Evolutionary conservation across 1,284 basidiomycete species (phyloP).

Genomic region (Jaminaea rosea): DNA sequence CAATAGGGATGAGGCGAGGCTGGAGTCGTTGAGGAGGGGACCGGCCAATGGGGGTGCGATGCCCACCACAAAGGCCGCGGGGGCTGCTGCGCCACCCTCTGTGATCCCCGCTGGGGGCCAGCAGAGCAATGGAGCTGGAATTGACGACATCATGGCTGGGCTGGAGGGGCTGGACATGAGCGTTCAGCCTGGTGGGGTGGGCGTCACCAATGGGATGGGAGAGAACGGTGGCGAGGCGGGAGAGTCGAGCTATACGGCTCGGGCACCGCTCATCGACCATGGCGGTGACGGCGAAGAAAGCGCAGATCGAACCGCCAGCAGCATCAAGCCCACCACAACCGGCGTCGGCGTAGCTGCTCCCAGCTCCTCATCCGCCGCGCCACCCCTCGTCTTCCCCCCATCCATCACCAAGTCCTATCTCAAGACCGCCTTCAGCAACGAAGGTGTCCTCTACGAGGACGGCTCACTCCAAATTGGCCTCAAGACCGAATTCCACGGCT

Average conservation of each 20-base stretch:
- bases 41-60: constrained; percentile 40
- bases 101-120: constrained; percentile 25
- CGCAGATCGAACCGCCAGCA: neutral
- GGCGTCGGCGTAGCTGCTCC: constrained; percentile 13
- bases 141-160: constrained; percentile 61
- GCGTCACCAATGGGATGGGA: too few species aligned
- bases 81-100: too few species aligned
- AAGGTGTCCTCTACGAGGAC: constrained; percentile 93
- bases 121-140: constrained; percentile 21
- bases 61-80: constrained; percentile 22
- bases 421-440: constrained; percentile 66
- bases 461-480: constrained; percentile 87
- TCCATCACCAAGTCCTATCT: constrained; percentile 64
- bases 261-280: constrained; percentile 12
- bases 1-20: constrained; percentile 59
- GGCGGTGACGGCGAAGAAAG: neutral
- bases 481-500: constrained; percentile 89
- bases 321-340: neutral
- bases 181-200: too few species aligned
- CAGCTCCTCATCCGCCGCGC: too few species aligned
- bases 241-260: neutral
- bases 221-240: constrained; percentile 8
- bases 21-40: constrained; percentile 50
- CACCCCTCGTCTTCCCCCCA: constrained; percentile 28
- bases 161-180: constrained; percentile 73